Percentiles rank a stretch among this genome's conserved stretches.
phyloP scores from a whole-genome alignment of 495 filamentous ascomycete genomes.

The Aspergillus mulundensis region DNA sequence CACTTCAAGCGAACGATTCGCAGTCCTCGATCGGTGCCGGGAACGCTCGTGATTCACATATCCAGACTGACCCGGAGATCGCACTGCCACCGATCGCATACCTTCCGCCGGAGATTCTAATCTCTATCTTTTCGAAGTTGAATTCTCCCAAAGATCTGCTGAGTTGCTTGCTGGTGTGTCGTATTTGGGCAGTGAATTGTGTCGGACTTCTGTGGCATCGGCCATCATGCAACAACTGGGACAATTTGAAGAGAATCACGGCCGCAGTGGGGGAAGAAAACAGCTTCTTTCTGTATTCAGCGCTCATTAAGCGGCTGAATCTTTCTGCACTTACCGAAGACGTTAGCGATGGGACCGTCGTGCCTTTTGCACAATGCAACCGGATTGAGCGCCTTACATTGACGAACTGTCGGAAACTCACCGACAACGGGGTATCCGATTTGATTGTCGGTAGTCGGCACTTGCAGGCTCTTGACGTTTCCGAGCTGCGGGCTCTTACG shows the following conservation, averaged over 20 bases:
- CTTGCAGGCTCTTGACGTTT: slow-evolving; percentile 88
- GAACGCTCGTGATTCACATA: slow-evolving; percentile 65
- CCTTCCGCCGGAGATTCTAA: slow-evolving; percentile 90
- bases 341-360: slow-evolving; percentile 86
- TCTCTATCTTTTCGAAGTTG: slow-evolving; percentile 85
- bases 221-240: slow-evolving; percentile 82
- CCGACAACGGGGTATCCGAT: slow-evolving; percentile 75
- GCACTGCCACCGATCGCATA: slow-evolving; percentile 68
- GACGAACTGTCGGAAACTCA: slow-evolving; percentile 81
- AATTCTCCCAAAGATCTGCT: slow-evolving; percentile 68
- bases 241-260: slow-evolving; percentile 72
- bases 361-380: slow-evolving; percentile 78
- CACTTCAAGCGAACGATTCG: slow-evolving; percentile 78
- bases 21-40: slow-evolving; percentile 81
- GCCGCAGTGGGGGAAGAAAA: slow-evolving; percentile 62
- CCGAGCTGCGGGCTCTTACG: slow-evolving; percentile 72
- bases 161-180: slow-evolving; percentile 87
- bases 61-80: slow-evolving; percentile 53
- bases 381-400: slow-evolving; percentile 90
- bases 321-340: slow-evolving; percentile 69
- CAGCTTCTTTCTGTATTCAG: slow-evolving; percentile 78
- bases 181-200: slow-evolving; percentile 86
- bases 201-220: slow-evolving; percentile 95
- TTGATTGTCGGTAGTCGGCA: slow-evolving; percentile 75
- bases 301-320: slow-evolving; percentile 88